Conservation (phyloP, 1,284 basidiomycete species). For the Gymnopus androsaceus region DNA sequence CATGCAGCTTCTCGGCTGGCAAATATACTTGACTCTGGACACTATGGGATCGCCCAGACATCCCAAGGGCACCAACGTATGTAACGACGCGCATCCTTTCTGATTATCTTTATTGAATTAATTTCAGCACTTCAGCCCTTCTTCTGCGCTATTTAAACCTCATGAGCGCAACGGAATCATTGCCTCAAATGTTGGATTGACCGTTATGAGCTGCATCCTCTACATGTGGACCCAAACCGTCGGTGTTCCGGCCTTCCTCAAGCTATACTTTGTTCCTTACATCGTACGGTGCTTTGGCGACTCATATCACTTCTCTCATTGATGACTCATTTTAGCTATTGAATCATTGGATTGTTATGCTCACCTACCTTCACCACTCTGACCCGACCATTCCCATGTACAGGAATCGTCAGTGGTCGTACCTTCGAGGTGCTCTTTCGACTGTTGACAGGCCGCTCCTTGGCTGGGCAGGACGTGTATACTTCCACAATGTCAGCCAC, state of each 20-base stretch:
- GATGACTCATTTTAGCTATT: conserved; percentile 14
- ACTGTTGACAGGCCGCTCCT: conserved; percentile 52
- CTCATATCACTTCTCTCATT: conserved; percentile 28
- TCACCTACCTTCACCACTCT: conserved; percentile 58
- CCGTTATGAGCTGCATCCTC: conserved; percentile 46
- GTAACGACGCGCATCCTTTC: conserved; percentile 15
- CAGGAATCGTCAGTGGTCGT: conserved; percentile 57
- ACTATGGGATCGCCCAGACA: conserved; percentile 44
- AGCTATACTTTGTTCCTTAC: conserved; percentile 43
- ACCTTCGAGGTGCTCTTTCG: conserved; percentile 50
- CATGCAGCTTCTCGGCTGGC: conserved; percentile 77
- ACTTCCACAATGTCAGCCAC: conserved; percentile 55
- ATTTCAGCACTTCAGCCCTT: conserved; percentile 46
- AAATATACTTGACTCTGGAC: conserved; percentile 59
- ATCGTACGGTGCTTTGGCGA: conserved; percentile 29
- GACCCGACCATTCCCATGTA: conserved; percentile 52
- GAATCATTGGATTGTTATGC: conserved; percentile 46
- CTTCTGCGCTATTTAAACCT: conserved; percentile 39
- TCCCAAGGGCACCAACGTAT: conserved; percentile 41
- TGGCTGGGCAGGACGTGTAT: conserved; percentile 55
- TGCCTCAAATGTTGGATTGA: conserved; percentile 56
- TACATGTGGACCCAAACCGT: conserved; percentile 26
- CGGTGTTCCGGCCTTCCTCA: conserved; percentile 28
- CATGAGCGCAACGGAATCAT: conserved; percentile 55
- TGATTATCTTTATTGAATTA: neutral